These are phyloP conservation scores for Parasitella parasitica DNA, from an alignment of 371 early-diverging fungal species.

Conservation along the genomic window DNA sequence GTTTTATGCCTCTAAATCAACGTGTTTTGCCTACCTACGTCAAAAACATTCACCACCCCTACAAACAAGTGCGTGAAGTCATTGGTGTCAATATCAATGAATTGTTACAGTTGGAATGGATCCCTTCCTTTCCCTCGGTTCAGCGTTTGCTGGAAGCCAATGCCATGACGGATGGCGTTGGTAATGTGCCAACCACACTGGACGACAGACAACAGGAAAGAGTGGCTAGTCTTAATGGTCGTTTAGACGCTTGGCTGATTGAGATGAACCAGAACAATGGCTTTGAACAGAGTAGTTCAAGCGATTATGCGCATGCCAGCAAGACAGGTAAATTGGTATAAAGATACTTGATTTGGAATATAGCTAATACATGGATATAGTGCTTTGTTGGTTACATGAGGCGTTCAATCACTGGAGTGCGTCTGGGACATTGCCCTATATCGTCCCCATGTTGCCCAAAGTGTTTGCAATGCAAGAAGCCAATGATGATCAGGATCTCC, in stretches of 20 bases:
- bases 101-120: constrained; percentile 62
- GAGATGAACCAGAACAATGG: constrained; percentile 32
- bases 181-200: constrained; percentile 41
- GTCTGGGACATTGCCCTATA: constrained; percentile 53
- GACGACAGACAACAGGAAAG: constrained; percentile 27
- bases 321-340: constrained; percentile 61
- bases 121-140: constrained; percentile 57
- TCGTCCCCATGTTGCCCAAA: constrained; percentile 56
- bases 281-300: constrained; percentile 24
- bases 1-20: constrained; percentile 50
- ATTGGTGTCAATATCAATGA: constrained; percentile 73
- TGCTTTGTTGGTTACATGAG: constrained; percentile 67
- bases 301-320: constrained; percentile 68
- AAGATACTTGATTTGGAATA: neutral
- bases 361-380: constrained; percentile 18
- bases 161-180: constrained; percentile 31
- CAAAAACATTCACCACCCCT: constrained; percentile 70
- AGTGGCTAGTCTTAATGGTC: constrained; percentile 20
- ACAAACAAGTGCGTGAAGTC: constrained; percentile 85
- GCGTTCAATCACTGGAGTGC: constrained; percentile 53
- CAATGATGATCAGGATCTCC: constrained; percentile 76
- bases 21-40: constrained; percentile 55
- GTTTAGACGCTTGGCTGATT: constrained; percentile 42
- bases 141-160: constrained; percentile 37
- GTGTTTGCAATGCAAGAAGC: constrained; percentile 74